These are phyloP conservation scores for Leptographium lundbergii DNA, from an alignment of 2,329 filamentous ascomycete genomes.

Conservation along the genomic window DNA sequence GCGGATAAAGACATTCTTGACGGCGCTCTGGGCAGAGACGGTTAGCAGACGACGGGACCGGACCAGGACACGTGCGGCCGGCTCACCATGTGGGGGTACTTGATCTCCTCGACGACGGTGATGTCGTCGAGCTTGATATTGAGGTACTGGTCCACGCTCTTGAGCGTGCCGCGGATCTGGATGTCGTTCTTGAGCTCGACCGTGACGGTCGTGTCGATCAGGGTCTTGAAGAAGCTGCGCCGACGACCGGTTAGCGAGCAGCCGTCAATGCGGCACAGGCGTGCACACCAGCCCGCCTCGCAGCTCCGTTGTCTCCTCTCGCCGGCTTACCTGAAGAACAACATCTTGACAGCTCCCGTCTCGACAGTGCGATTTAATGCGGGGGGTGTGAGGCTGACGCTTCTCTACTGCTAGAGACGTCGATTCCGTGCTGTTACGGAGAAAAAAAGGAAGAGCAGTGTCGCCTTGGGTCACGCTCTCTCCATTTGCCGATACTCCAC, in stretches of 20 bases:
- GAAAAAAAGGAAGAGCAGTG: neutral
- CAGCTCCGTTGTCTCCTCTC: neutral
- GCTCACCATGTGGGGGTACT: slow-evolving; percentile 81
- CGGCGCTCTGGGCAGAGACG: slow-evolving; percentile 41
- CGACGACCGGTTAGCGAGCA: neutral
- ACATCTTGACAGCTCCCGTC: slow-evolving; percentile 8
- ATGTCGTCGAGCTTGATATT: slow-evolving; percentile 99
- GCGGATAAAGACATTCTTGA: slow-evolving; percentile 93
- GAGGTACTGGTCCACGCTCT: slow-evolving; percentile 96
- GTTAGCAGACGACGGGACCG: too few relatives aligned
- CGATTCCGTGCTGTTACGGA: neutral
- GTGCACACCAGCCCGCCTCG: too few relatives aligned
- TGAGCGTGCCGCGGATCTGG: slow-evolving; percentile 85
- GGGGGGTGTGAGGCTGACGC: neutral
- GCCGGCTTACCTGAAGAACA: slow-evolving; percentile 17
- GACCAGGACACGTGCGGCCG: neutral
- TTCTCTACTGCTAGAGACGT: neutral
- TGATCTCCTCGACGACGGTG: slow-evolving; percentile 78
- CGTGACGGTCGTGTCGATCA: slow-evolving; percentile 93
- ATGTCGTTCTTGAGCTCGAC: slow-evolving; percentile 99
- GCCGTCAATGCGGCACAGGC: neutral
- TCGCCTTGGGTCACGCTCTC: neutral
- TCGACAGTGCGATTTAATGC: neutral
- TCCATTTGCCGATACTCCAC: neutral
- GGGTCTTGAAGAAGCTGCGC: slow-evolving; percentile 88